Percentiles rank a stretch among this genome's conserved stretches.
Evolutionary conservation across 108 stramenopile species (phyloP).

Genomic region (Parmales sp.): DNA sequence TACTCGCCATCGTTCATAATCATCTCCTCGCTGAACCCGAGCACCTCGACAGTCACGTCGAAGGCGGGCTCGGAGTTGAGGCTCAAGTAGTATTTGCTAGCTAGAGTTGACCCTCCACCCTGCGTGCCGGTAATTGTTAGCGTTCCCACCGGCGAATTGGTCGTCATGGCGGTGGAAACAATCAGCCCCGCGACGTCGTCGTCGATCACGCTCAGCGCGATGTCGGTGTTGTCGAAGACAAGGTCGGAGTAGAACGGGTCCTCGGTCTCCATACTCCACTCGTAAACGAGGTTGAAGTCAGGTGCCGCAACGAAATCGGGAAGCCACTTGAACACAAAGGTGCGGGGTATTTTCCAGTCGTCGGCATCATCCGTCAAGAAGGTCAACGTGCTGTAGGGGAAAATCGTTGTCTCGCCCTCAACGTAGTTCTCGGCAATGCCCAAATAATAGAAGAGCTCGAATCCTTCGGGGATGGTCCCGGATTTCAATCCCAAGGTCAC

Average conservation of each 20-base stretch:
- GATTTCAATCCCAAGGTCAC: too few species aligned
- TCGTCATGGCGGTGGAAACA: neutral
- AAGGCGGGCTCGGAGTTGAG: neutral
- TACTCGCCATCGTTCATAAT: too few species aligned
- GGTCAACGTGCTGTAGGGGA: neutral
- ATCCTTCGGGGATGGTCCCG: too few species aligned
- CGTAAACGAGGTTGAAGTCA: neutral
- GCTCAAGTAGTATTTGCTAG: neutral
- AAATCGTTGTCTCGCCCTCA: neutral
- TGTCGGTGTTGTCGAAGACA: neutral
- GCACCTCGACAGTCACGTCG: neutral
- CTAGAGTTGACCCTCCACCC: neutral
- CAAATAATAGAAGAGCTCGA: too few species aligned
- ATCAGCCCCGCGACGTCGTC: neutral
- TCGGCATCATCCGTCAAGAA: neutral
- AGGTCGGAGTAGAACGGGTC: neutral
- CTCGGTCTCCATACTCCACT: neutral
- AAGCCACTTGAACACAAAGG: neutral
- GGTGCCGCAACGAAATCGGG: neutral
- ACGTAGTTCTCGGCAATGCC: neutral
- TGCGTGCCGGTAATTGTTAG: neutral
- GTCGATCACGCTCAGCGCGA: neutral
- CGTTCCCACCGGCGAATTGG: neutral
- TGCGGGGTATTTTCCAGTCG: neutral
- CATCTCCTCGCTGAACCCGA: neutral